Percentiles rank a stretch among this genome's conserved stretches.
Conservation (phyloP, 495 filamentous ascomycete species). For the Aspergillus diversus region DNA sequence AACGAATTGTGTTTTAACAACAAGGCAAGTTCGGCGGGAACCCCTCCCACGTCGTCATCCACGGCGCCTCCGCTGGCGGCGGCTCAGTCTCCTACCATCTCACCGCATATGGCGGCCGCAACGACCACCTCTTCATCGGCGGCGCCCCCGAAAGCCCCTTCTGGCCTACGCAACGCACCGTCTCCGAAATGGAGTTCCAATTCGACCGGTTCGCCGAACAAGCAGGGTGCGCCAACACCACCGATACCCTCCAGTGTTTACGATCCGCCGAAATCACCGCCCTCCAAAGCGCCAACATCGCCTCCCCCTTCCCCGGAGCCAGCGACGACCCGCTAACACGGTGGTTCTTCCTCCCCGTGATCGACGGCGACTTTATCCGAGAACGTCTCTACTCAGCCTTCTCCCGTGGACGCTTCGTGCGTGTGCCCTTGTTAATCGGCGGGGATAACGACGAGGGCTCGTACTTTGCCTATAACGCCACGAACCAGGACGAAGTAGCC, state of each 20-base stretch:
- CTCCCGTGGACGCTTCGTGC: constrained; percentile 56
- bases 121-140: constrained; percentile 60
- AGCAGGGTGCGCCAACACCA: constrained; percentile 46
- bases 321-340: constrained; percentile 38
- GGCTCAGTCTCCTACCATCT: constrained; percentile 67
- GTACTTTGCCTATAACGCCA: constrained; percentile 55
- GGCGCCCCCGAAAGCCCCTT: constrained; percentile 64
- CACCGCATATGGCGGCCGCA: constrained; percentile 56
- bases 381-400: constrained; percentile 60
- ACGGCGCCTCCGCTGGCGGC: constrained; percentile 69
- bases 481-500: constrained; percentile 44
- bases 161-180: constrained; percentile 61
- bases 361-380: constrained; percentile 58
- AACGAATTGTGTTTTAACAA: neutral
- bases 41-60: constrained; percentile 67
- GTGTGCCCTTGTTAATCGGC: constrained; percentile 66
- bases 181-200: constrained; percentile 61
- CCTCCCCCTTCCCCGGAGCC: constrained; percentile 55
- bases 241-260: constrained; percentile 58
- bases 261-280: constrained; percentile 50
- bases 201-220: constrained; percentile 59
- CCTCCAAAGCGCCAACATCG: constrained; percentile 53
- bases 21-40: constrained; percentile 68
- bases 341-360: constrained; percentile 56
- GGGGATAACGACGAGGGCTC: constrained; percentile 70